phyloP scores from a whole-genome alignment of 1,284 basidiomycete genomes.

The Singerocomus rubriflavus region DNA sequence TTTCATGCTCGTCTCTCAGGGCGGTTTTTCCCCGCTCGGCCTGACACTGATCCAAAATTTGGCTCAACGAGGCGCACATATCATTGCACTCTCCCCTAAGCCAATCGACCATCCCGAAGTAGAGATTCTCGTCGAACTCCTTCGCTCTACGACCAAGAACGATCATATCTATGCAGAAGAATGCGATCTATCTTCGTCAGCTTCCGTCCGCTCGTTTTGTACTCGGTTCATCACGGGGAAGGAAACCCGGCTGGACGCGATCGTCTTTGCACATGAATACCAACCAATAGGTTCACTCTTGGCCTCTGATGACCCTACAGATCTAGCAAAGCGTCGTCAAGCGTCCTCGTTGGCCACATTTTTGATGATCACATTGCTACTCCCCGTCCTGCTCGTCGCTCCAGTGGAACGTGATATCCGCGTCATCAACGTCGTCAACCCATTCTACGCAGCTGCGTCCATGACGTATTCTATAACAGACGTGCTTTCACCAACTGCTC shows the following conservation, averaged over 20 bases:
- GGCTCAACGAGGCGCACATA: slow-evolving; percentile 67
- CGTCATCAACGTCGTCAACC: slow-evolving; percentile 77
- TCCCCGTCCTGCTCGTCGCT: slow-evolving; percentile 74
- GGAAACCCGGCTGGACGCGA: slow-evolving; percentile 65
- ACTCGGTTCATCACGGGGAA: slow-evolving; percentile 59
- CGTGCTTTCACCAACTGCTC: slow-evolving; percentile 21
- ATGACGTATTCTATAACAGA: slow-evolving; percentile 40
- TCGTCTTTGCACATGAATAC: slow-evolving; percentile 75
- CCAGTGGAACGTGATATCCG: slow-evolving; percentile 83
- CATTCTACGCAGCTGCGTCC: slow-evolving; percentile 76
- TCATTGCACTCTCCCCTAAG: slow-evolving; percentile 65
- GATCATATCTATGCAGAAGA: slow-evolving; percentile 72
- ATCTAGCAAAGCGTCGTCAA: slow-evolving; percentile 40
- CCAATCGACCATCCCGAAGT: slow-evolving; percentile 54
- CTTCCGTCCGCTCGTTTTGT: slow-evolving; percentile 65
- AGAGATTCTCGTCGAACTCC: slow-evolving; percentile 56
- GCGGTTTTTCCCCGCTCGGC: slow-evolving; percentile 69
- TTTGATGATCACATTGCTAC: slow-evolving; percentile 71
- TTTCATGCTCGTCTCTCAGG: slow-evolving; percentile 40
- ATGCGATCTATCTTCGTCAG: slow-evolving; percentile 62
- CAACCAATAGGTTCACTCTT: slow-evolving; percentile 54
- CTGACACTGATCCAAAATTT: slow-evolving; percentile 61
- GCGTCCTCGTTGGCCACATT: slow-evolving; percentile 65
- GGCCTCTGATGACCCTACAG: slow-evolving; percentile 20
- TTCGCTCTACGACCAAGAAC: slow-evolving; percentile 67